Conservation (phyloP, 2,329 filamentous ascomycete genomes). For the Stachybotrys elegans region DNA sequence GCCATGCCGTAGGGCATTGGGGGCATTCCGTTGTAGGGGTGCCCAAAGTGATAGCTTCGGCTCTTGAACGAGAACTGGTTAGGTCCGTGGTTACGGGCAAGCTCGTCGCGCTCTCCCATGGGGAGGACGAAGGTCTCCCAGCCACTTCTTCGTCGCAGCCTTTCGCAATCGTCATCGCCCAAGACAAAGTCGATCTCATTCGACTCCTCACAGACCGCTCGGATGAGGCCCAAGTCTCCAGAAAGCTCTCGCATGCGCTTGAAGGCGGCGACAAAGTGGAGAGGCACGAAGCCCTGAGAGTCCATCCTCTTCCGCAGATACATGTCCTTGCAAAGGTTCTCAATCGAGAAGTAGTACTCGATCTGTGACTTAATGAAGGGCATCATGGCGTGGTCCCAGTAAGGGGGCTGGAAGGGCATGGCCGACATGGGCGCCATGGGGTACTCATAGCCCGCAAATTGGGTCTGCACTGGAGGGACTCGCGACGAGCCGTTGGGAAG, state of each 20-base stretch:
- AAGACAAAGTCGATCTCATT: conserved; percentile 67
- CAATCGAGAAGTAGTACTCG: conserved; percentile 95
- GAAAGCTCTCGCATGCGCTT: conserved; percentile 55
- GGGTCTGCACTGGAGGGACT: conserved; percentile 30
- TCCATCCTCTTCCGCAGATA: conserved; percentile 92
- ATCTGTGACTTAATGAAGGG: conserved; percentile 47
- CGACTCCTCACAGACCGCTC: conserved; percentile 69
- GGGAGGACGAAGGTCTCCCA: conserved; percentile 79
- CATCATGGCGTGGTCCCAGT: conserved; percentile 47
- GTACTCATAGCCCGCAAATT: conserved; percentile 33
- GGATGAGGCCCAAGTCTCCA: conserved; percentile 66
- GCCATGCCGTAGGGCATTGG: conserved; percentile 23
- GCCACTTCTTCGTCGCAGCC: conserved; percentile 66
- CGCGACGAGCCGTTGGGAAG: conserved; percentile 29
- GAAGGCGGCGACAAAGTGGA: conserved; percentile 79
- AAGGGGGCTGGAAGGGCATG: conserved; percentile 32
- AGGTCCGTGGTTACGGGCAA: conserved; percentile 69
- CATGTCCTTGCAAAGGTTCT: conserved; percentile 91
- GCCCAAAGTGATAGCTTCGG: conserved; percentile 20
- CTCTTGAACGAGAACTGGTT: conserved; percentile 32
- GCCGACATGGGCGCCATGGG: conserved; percentile 32
- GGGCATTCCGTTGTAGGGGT: conserved; percentile 26
- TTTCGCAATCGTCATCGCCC: conserved; percentile 72
- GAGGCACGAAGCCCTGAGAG: conserved; percentile 81
- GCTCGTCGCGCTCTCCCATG: conserved; percentile 64